These are phyloP conservation scores for Thelonectria rubi DNA, from an alignment of 2,329 filamentous ascomycete genomes.

Conservation along the genomic window DNA sequence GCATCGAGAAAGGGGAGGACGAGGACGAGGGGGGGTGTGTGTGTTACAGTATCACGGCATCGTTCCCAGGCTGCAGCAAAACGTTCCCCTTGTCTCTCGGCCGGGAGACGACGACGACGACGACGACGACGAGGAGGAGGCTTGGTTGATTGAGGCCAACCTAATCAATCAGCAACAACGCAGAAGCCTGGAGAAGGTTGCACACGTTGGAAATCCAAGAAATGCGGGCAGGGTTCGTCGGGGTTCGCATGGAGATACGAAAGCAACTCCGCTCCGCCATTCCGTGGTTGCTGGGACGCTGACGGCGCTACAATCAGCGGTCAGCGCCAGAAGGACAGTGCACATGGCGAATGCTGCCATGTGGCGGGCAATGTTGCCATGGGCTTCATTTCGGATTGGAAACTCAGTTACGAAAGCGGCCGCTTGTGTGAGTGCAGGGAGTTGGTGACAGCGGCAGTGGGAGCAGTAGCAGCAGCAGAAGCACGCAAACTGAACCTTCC, in stretches of 20 bases:
- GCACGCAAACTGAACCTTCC: no score
- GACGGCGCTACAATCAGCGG: conserved; percentile 22
- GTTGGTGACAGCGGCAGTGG: no score
- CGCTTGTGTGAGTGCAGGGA: no score
- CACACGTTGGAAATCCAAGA: neutral
- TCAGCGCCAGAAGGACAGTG: conserved; percentile 9
- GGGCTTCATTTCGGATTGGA: no score
- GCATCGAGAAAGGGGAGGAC: neutral
- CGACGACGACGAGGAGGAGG: no score
- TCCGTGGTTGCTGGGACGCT: conserved; percentile 17
- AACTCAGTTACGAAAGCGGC: no score
- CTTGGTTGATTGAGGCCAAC: no score
- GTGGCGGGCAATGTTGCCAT: no score
- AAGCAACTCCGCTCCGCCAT: conserved; percentile 22
- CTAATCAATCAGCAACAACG: neutral
- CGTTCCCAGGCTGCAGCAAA: conserved; percentile 3
- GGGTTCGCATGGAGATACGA: conserved; percentile 2
- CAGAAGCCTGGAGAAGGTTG: conserved; percentile 13
- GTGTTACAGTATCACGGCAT: neutral
- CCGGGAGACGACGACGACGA: conserved; percentile 8
- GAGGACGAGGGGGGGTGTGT: neutral
- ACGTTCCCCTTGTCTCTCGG: conserved; percentile 6
- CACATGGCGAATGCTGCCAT: no score
- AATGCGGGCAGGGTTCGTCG: neutral
- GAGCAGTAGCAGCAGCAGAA: no score